A percentile compares a stretch with the other conserved stretches of the same genome.
These are phyloP conservation scores for Hemerocallis citrina DNA, from an alignment of 106 monocot species.

Conservation along the genomic window DNA sequence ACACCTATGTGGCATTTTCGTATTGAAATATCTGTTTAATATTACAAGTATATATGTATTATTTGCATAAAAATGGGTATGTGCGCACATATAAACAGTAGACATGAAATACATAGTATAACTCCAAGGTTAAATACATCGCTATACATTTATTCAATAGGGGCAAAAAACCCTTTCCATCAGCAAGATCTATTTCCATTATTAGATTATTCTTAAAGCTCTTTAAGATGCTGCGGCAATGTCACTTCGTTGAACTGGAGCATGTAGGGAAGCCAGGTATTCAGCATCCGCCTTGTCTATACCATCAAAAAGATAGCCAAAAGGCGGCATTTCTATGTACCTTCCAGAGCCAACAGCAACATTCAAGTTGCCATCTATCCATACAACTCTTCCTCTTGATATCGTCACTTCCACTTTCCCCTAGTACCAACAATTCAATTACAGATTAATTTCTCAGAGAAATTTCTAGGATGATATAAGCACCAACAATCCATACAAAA, in stretches of 20 bases:
- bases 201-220: not conserved
- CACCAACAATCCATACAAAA: not conserved
- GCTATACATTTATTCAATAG: too few relatives aligned
- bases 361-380: conserved; percentile 57
- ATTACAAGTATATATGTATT: too few relatives aligned
- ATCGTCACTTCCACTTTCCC: conserved; percentile 94
- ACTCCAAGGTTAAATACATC: too few relatives aligned
- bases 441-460: not conserved
- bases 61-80: too few relatives aligned
- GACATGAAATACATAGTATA: too few relatives aligned
- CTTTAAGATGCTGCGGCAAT: conserved; percentile 10
- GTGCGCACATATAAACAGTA: too few relatives aligned
- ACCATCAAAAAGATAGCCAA: conserved; percentile 83
- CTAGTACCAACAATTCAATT: conserved; percentile 21
- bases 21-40: too few relatives aligned
- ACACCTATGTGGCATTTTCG: too few relatives aligned
- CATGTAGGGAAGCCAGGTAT: conserved; percentile 59
- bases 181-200: too few relatives aligned
- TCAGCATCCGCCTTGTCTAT: conserved; percentile 68
- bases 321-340: conserved; percentile 85
- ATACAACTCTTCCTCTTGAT: conserved; percentile 79
- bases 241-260: conserved; percentile 53
- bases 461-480: not conserved
- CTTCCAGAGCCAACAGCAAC: conserved; percentile 65
- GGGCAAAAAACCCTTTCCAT: too few relatives aligned